Evolutionary conservation across 768 basidiomycete species (phyloP), one percentile per base, ranked within the genome.

Genomic region (Scleroderma bovista): DNA sequence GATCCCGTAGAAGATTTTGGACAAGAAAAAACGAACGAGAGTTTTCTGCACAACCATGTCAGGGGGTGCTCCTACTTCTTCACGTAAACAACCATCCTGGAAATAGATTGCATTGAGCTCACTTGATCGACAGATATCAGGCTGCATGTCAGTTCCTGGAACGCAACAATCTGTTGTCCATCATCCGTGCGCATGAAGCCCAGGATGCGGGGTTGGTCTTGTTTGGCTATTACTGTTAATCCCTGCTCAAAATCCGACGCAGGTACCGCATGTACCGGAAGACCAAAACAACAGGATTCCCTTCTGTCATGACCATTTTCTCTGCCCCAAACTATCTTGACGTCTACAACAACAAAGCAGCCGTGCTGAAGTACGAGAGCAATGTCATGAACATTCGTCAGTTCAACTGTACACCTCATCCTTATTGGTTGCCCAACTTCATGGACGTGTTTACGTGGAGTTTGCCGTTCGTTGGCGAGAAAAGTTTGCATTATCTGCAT

Each of bases 361-460:
- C 96, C 0, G 94, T 99, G 19, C 81, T 99, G 63, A 98, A 98
- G 72, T 98, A 98, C 63, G 96, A 98, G 72, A 93, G 90, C 67
- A 99, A 99, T 63, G 93, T 95, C 48, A 89, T 97, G 84, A 97
- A 96, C 69, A 97, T 97, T 60, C 82, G 93, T 40, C 95, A 98
- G 64, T 98, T 96, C 74, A 96, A 97, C 70, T 93, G 89, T 67
- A 89, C 87, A 2, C 93, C 94, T 12, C 94, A 96, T 60, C 86
- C 86, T 8, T 98, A 97, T 66, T 98, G 95, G 95, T 73, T 99
- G 47, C 96, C 96, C 4, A 99, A 99, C 69, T 99, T 99, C 62
- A 97, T 98, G 94, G 95, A 98, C 60, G 94, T 94, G 20, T 99
- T 99, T 65, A 97, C 96, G 0, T 99, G 96, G 96, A 90, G 87